phyloP scores from a whole-genome alignment of 2,329 filamentous ascomycete genomes.

The Calcarisporium arbuscula region DNA sequence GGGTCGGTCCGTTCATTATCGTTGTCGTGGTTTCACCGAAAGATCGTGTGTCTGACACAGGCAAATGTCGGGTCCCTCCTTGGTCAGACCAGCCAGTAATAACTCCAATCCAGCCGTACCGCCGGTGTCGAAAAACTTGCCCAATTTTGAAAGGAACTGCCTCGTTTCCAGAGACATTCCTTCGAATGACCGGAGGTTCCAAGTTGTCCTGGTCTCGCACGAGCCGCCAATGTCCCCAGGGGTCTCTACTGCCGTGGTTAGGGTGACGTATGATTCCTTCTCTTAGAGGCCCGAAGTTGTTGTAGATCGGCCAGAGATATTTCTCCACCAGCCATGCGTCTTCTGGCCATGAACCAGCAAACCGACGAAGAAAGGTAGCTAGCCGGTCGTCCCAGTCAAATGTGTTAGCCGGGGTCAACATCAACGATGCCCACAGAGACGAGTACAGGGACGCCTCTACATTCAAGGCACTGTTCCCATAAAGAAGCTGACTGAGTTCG shows the following conservation, averaged over 20 bases:
- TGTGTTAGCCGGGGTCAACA: slow-evolving; percentile 43
- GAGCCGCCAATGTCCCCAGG: slow-evolving; percentile 21
- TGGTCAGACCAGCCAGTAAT: slow-evolving; percentile 81
- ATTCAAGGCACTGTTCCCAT: slow-evolving; percentile 33
- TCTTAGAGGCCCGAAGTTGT: slow-evolving; percentile 28
- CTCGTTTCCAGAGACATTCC: slow-evolving; percentile 15
- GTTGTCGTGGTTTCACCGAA: slow-evolving; percentile 19
- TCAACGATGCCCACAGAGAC: slow-evolving; percentile 63
- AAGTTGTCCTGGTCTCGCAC: slow-evolving; percentile 40
- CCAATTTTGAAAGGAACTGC: slow-evolving; percentile 58
- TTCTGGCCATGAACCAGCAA: slow-evolving; percentile 40
- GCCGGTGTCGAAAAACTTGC: slow-evolving; percentile 74
- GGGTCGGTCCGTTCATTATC: slow-evolving; percentile 13
- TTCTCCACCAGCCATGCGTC: slow-evolving; percentile 67
- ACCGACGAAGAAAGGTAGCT: slow-evolving; percentile 52
- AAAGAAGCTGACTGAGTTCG: slow-evolving; percentile 27
- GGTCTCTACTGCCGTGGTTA: slow-evolving; percentile 20
- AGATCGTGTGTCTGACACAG: slow-evolving; percentile 18
- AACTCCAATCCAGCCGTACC: slow-evolving; percentile 73
- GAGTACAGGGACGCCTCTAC: slow-evolving; percentile 60
- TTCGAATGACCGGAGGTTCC: slow-evolving; percentile 27
- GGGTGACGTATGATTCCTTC: slow-evolving; percentile 20
- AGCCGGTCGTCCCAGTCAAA: slow-evolving; percentile 56
- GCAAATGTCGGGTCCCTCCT: slow-evolving; percentile 19
- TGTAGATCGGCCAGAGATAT: slow-evolving; percentile 57